Conservation (phyloP, 2,329 filamentous ascomycete species). For the Clonostachys chloroleuca region DNA sequence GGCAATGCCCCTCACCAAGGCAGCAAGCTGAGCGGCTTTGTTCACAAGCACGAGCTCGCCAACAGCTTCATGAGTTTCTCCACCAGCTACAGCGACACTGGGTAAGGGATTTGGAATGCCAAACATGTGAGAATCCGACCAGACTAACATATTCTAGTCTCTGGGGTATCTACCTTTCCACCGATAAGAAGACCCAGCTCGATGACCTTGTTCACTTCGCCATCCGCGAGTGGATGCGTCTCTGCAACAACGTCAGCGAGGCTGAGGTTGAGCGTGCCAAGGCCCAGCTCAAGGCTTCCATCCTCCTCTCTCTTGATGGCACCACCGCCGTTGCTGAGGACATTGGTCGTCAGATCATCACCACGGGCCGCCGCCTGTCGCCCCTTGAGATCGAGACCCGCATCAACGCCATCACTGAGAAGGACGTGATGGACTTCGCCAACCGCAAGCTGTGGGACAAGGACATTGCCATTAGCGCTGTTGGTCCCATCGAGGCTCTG, state of each 20-base stretch:
- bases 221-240: slow-evolving; percentile 95
- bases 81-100: slow-evolving; percentile 98
- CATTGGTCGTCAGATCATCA: slow-evolving; percentile 97
- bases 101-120: slow-evolving; percentile 54
- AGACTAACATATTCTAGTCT: slow-evolving; percentile 56
- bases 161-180: slow-evolving; percentile 98
- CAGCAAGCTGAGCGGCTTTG: slow-evolving; percentile 93
- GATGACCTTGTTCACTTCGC: slow-evolving; percentile 98
- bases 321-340: slow-evolving; percentile 97
- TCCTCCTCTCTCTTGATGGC: slow-evolving; percentile 94
- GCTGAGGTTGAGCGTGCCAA: slow-evolving; percentile 97
- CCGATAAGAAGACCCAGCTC: slow-evolving; percentile 79
- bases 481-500: slow-evolving; percentile 86
- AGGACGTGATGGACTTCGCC: slow-evolving; percentile 96
- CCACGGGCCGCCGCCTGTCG: slow-evolving; percentile 85
- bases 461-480: slow-evolving; percentile 89
- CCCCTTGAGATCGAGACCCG: slow-evolving; percentile 93
- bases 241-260: slow-evolving; percentile 81
- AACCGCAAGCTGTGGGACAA: slow-evolving; percentile 96
- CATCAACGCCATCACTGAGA: slow-evolving; percentile 84
- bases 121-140: not conserved
- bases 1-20: slow-evolving; percentile 96
- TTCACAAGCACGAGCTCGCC: slow-evolving; percentile 91
- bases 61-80: slow-evolving; percentile 99
- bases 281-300: slow-evolving; percentile 97